Evolutionary conservation across 2,329 filamentous ascomycete species (phyloP).

Genomic region (Monosporascus sp.): DNA sequence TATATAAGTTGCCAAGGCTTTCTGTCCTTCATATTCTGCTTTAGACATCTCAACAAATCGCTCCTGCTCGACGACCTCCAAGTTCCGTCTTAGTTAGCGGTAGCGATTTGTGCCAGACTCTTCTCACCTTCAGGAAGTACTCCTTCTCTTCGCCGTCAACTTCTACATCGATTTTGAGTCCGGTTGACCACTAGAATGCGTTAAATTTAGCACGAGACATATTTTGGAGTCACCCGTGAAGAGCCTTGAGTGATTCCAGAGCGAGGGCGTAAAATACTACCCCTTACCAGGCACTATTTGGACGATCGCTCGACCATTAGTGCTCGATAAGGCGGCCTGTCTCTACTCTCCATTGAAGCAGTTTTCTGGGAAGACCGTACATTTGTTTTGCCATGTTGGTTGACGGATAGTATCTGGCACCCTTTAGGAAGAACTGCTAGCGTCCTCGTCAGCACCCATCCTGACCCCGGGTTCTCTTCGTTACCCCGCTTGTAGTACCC

Average conservation of each 20-base stretch:
- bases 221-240: background rate
- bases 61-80: constrained; percentile 13
- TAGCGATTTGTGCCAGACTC: background rate
- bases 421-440: background rate
- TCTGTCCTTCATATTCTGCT: constrained; percentile 18
- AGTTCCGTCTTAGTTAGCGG: background rate
- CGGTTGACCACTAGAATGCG: background rate
- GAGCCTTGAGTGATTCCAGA: too few species aligned
- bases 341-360: too few species aligned
- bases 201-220: background rate
- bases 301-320: too few species aligned
- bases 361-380: background rate
- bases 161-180: constrained; percentile 4
- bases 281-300: too few species aligned
- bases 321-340: too few species aligned
- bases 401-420: background rate
- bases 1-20: constrained; percentile 12
- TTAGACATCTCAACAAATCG: constrained; percentile 14
- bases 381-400: background rate
- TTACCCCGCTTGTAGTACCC: too few species aligned
- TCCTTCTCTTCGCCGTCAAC: constrained; percentile 5
- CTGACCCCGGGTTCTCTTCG: too few species aligned
- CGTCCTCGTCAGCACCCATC: background rate
- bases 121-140: constrained; percentile 13
- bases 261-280: too few species aligned